Base-by-base conservation (phyloP, 768 basidiomycete genomes). In the Lentinus tigrinus region DNA sequence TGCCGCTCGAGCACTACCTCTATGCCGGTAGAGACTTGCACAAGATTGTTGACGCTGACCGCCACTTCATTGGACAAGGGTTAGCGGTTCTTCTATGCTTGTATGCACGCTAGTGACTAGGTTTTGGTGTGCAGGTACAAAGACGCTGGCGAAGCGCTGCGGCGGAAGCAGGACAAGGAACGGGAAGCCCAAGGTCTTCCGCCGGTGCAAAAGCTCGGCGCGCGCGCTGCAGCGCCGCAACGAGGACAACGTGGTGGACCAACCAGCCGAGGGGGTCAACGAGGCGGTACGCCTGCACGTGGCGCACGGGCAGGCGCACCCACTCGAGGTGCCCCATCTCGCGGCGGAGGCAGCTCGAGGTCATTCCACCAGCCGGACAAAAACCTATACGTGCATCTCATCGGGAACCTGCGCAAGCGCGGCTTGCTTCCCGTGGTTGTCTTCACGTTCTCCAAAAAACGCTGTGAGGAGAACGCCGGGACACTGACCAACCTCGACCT, bases 121-220 rank as follows among this genome's bases (percentile, higher is more conserved):
- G 48, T 57, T 13, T 40, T 24, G 52, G 23, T 52, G 31, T 19
- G 31, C 61, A 95, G 95, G 13, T 95, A 95, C 76, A 92, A 93
- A 69, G 87, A 89, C 37, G 97, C 97, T 0, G 84, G 85, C 16
- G 94, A 98, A 63, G 88, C 95, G 2, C 76, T 96, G 19, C 83
- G 86, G 50, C 82, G 95, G 37, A 99, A 98, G 74, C 97, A 99
- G 72, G 97, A 98, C 70, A 98, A 98, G 71, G 96, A 98, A 71
- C 83, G 97, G 49, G 95, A 98, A 75, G 95, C 95, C 0, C 93
- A 93, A 2, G 97, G 97, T 0, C 73, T 98, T 34, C 85, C 88
- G 7, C 93, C 94, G 5, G 85, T 95, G 0, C 91, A 93, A 65
- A 83, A 87, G 52, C 81, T 88, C 9, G 95, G 95, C 49, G 93